Percentiles rank a stretch among this genome's conserved stretches.
These are phyloP conservation scores for Plasmodium berghei DNA, from an alignment of 169 alveolate species.

Conservation along the genomic window DNA sequence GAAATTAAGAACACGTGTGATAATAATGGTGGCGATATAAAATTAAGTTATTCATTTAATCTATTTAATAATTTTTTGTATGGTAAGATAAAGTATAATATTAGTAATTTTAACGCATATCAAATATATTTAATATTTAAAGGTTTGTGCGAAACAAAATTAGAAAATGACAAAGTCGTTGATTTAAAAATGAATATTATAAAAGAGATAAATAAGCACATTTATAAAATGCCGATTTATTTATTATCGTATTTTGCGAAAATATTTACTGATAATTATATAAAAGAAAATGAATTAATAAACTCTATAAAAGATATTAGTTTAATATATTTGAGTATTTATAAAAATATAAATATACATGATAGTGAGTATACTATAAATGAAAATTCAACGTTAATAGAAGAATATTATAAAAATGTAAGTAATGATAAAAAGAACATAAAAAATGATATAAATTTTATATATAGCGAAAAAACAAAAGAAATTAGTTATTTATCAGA, in stretches of 20 bases:
- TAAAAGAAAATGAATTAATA: constrained; percentile 47
- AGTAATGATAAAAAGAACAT: constrained; percentile 5
- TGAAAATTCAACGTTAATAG: constrained; percentile 37
- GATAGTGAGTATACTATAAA: constrained; percentile 46
- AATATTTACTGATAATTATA: constrained; percentile 26
- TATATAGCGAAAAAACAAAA: constrained; percentile 59
- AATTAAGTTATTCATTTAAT: constrained; percentile 27
- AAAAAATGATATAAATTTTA: constrained; percentile 35
- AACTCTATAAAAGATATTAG: constrained; percentile 27
- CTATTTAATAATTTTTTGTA: constrained; percentile 55
- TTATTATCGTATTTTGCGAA: constrained; percentile 42
- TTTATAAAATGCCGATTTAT: constrained; percentile 36
- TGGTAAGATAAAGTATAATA: constrained; percentile 66
- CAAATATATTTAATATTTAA: constrained; percentile 42
- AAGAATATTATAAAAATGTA: constrained; percentile 40
- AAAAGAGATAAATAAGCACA: constrained; percentile 18
- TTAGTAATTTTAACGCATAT: constrained; percentile 27
- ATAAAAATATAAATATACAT: constrained; percentile 18
- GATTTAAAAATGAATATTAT: constrained; percentile 16
- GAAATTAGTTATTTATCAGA: constrained; percentile 54
- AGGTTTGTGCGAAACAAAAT: constrained; percentile 46
- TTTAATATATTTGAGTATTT: constrained; percentile 30
- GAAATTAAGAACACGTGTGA: background rate
- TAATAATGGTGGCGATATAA: background rate
- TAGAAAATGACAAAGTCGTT: constrained; percentile 29